Evolutionary conservation across 192 early-diverging fungal species (phyloP).

Genomic region (Gonapodya sp.): DNA sequence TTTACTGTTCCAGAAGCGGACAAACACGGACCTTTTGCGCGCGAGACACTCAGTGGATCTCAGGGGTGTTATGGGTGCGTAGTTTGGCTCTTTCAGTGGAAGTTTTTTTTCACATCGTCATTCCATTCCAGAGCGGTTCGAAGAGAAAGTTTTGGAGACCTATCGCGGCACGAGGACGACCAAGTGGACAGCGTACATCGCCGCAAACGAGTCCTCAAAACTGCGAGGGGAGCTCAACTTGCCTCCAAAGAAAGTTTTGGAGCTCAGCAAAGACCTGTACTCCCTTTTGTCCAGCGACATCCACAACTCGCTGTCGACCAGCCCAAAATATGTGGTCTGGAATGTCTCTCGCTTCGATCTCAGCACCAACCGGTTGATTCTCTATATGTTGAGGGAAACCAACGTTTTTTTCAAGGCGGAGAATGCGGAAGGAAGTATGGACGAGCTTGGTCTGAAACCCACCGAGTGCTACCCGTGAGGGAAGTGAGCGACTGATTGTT

Average conservation of each 20-base stretch:
- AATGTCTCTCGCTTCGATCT: background rate
- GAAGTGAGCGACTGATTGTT: no score
- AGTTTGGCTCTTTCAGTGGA: background rate
- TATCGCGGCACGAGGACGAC: background rate
- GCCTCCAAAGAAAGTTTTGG: no score
- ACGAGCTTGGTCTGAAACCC: background rate
- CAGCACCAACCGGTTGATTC: background rate
- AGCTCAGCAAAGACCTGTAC: no score
- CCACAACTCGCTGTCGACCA: background rate
- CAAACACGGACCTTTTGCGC: background rate
- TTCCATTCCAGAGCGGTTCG: background rate
- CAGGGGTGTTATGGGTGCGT: background rate
- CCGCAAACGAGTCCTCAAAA: background rate
- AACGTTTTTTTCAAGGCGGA: background rate
- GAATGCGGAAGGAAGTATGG: background rate
- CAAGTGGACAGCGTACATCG: background rate
- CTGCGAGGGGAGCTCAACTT: no score
- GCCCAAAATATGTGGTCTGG: background rate
- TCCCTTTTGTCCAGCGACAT: background rate
- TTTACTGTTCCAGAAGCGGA: background rate
- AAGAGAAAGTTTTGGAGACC: background rate
- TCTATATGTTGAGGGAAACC: background rate
- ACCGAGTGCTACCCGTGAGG: background rate
- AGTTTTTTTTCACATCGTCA: background rate
- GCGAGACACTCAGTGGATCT: background rate